phyloP scores from a whole-genome alignment of 495 filamentous ascomycete genomes.

The Neurospora sp. region DNA sequence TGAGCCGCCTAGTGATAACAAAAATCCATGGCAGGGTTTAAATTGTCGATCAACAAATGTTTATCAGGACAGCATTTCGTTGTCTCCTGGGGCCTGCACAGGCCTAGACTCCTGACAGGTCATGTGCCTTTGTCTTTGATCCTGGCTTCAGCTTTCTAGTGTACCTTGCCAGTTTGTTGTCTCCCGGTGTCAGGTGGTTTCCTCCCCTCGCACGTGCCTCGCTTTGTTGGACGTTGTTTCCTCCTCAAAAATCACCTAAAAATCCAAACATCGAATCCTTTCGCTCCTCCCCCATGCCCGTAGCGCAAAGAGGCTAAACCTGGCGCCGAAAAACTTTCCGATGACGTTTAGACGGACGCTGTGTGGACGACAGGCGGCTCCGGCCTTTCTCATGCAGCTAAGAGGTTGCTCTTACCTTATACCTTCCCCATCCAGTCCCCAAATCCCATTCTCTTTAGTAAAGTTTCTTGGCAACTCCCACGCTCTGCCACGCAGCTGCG shows the following conservation, averaged over 20 bases:
- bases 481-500: background rate
- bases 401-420: slow-evolving; percentile 26
- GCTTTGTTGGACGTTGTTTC: background rate
- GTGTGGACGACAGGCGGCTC: slow-evolving; percentile 6
- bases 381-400: slow-evolving; percentile 20
- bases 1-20: background rate
- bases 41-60: background rate
- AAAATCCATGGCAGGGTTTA: background rate
- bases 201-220: background rate
- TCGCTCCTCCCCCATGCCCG: background rate
- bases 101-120: background rate
- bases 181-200: background rate
- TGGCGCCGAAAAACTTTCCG: background rate
- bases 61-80: background rate
- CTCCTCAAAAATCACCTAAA: background rate
- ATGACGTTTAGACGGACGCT: background rate
- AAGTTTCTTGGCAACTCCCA: background rate
- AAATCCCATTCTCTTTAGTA: background rate
- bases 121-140: background rate
- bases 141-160: background rate
- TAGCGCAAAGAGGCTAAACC: background rate
- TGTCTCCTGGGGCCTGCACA: background rate
- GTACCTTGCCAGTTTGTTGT: background rate
- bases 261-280: background rate
- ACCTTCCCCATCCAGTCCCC: slow-evolving; percentile 20